These are phyloP conservation scores for Lentinus tigrinus DNA, from an alignment of 768 basidiomycete genomes.

Conservation along the genomic window DNA sequence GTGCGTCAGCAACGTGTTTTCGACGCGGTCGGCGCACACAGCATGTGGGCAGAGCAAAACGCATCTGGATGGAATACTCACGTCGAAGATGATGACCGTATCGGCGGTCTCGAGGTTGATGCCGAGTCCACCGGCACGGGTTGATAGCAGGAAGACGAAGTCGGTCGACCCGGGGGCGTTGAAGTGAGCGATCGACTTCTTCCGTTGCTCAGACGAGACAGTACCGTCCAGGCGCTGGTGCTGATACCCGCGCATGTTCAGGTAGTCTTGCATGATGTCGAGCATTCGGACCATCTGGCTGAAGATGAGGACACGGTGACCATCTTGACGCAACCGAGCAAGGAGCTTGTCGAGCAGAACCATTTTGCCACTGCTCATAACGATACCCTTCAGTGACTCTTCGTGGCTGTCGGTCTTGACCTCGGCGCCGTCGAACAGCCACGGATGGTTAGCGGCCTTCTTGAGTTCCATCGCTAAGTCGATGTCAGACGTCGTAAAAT, in stretches of 20 bases:
- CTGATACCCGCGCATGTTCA: conserved; percentile 83
- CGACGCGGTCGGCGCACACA: conserved; percentile 12
- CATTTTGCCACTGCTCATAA: conserved; percentile 99
- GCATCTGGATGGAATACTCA: conserved; percentile 40
- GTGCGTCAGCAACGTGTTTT: conserved; percentile 24
- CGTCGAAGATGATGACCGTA: conserved; percentile 98
- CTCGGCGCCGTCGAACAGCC: conserved; percentile 96
- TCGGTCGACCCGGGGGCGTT: conserved; percentile 91
- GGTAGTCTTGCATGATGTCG: conserved; percentile 98
- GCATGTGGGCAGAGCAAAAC: conserved; percentile 10
- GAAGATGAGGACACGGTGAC: conserved; percentile 97
- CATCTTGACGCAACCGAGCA: conserved; percentile 83
- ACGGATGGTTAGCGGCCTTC: conserved; percentile 98
- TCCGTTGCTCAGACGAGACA: conserved; percentile 90
- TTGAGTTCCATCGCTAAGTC: conserved; percentile 92
- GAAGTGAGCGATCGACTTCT: conserved; percentile 96
- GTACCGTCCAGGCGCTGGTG: conserved; percentile 95
- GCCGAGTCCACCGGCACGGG: conserved; percentile 94
- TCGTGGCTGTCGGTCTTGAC: conserved; percentile 57
- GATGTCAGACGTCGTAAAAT: neutral
- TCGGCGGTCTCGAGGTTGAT: conserved; percentile 99
- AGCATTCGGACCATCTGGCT: conserved; percentile 99
- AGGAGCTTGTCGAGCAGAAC: conserved; percentile 96
- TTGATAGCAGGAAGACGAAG: conserved; percentile 95
- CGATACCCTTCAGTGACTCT: conserved; percentile 90